phyloP scores from a whole-genome alignment of 2,329 filamentous ascomycete species.

The Orbilia brochopaga region DNA sequence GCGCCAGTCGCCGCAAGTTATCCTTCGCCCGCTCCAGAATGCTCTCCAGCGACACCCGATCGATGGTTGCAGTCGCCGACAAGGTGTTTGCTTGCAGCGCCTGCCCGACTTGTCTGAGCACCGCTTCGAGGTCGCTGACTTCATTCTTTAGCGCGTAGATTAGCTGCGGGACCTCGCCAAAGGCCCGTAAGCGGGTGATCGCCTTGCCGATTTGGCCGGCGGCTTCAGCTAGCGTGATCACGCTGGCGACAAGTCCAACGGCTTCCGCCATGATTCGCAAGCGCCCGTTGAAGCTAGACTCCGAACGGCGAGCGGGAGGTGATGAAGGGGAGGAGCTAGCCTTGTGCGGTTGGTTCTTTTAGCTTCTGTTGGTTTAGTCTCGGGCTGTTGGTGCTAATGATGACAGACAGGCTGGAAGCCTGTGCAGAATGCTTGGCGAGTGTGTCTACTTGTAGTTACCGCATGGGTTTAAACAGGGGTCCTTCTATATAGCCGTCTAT shows the following conservation, averaged over 20 bases:
- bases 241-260: slow-evolving; percentile 8
- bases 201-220: slow-evolving; percentile 17
- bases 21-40: slow-evolving; percentile 3
- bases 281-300: too few relatives aligned
- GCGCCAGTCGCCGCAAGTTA: background rate
- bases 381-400: too few relatives aligned
- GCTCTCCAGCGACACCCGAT: background rate
- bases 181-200: slow-evolving; percentile 10
- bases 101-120: slow-evolving; percentile 11
- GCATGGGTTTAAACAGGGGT: too few relatives aligned
- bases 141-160: slow-evolving; percentile 21
- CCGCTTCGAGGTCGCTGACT: slow-evolving; percentile 15
- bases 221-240: slow-evolving; percentile 14
- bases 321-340: too few relatives aligned
- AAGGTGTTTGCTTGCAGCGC: slow-evolving; percentile 7
- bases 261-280: background rate
- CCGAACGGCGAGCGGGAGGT: too few relatives aligned
- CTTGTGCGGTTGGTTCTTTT: too few relatives aligned
- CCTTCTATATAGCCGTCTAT: too few relatives aligned
- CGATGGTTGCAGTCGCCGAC: background rate
- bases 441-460: too few relatives aligned
- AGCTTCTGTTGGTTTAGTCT: too few relatives aligned
- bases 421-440: too few relatives aligned
- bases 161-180: slow-evolving; percentile 19
- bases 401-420: too few relatives aligned